Percentiles rank a stretch among this genome's conserved stretches.
These are phyloP conservation scores for Fusarium algeriense DNA, from an alignment of 2,329 filamentous ascomycete species.

Conservation along the genomic window DNA sequence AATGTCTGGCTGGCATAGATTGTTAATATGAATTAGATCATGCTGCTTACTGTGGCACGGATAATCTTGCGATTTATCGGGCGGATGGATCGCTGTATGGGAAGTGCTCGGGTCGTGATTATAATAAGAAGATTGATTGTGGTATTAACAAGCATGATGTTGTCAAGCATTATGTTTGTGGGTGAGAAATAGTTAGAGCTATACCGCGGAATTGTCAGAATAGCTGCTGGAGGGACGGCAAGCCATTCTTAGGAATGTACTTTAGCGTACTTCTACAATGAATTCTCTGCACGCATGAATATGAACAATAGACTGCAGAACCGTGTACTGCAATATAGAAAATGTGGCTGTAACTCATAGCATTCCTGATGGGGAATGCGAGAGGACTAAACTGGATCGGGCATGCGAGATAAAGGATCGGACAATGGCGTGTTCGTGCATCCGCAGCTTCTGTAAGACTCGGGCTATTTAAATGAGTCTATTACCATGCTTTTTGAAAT, in stretches of 20 bases:
- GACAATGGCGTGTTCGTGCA: no score
- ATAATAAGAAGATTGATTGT: neutral
- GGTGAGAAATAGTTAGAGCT: neutral
- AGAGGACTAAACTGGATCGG: no score
- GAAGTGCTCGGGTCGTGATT: neutral
- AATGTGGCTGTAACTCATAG: no score
- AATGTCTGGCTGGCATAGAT: accelerated
- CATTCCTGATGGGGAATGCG: no score
- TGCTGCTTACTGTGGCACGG: neutral
- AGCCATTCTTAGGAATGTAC: no score
- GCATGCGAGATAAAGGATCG: no score
- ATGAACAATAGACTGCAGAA: no score
- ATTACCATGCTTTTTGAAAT: neutral
- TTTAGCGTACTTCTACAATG: no score
- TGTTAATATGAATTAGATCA: accelerated
- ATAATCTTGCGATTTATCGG: neutral
- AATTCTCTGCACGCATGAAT: no score
- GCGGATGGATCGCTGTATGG: neutral
- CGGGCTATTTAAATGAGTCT: neutral
- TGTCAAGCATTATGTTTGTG: neutral
- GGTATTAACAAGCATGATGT: neutral
- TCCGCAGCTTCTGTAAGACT: neutral
- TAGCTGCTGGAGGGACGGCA: no score
- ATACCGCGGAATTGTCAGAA: no score
- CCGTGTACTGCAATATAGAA: no score